phyloP scores from a whole-genome alignment of 352 stramenopile species.

The Phytophthora pinifolia region DNA sequence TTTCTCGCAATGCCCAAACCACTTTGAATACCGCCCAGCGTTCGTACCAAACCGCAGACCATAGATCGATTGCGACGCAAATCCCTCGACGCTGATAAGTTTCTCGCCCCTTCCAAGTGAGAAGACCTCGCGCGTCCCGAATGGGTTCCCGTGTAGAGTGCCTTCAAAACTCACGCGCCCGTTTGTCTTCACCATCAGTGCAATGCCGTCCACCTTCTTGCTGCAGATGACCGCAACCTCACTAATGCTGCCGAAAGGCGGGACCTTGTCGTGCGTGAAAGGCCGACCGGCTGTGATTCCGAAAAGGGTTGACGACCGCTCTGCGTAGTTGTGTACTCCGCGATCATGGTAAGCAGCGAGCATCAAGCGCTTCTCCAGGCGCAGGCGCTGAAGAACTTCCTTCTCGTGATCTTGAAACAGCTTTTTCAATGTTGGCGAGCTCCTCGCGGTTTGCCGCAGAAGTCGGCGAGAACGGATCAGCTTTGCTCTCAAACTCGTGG shows the following conservation, averaged over 20 bases:
- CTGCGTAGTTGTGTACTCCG: conserved; percentile 62
- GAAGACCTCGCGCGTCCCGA: conserved; percentile 68
- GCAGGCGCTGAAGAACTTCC: conserved; percentile 53
- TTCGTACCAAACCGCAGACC: conserved; percentile 66
- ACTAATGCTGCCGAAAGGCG: conserved; percentile 64
- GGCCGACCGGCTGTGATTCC: conserved; percentile 38
- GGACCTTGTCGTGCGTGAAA: conserved; percentile 67
- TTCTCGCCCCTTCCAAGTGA: conserved; percentile 53
- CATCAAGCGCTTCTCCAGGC: conserved; percentile 74
- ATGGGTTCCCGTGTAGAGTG: conserved; percentile 65
- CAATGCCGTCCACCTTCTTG: conserved; percentile 74
- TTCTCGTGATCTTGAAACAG: conserved; percentile 64
- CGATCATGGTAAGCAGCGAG: conserved; percentile 71
- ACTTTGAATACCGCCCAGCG: conserved; percentile 60
- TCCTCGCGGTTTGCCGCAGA: conserved; percentile 41
- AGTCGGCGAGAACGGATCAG: conserved; percentile 24
- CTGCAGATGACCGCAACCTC: conserved; percentile 59
- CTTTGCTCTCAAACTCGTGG: conserved; percentile 27
- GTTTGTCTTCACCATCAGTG: conserved; percentile 60
- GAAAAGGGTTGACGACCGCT: conserved; percentile 50
- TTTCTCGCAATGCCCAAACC: conserved; percentile 76
- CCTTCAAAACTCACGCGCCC: conserved; percentile 43
- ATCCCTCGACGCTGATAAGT: conserved; percentile 64
- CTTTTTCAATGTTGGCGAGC: conserved; percentile 72
- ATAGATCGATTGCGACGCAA: conserved; percentile 73